These are phyloP conservation scores for Geotrichum ghanense DNA, from an alignment of 805 yeast species.

Conservation along the genomic window DNA sequence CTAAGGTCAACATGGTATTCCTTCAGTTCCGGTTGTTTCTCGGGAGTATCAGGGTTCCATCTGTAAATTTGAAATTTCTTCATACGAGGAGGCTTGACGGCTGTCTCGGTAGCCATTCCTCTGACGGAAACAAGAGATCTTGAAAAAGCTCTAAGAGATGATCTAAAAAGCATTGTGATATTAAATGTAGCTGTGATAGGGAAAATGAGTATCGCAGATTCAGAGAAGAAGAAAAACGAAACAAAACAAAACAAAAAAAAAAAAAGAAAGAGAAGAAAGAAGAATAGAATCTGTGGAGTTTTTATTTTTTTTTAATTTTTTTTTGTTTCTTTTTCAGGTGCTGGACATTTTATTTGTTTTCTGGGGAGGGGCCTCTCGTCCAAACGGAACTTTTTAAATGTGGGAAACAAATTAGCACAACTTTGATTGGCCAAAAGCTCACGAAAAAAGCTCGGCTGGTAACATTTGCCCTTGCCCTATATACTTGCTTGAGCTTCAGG, in stretches of 20 bases:
- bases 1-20: conserved; percentile 76
- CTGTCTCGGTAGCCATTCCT: conserved; percentile 28
- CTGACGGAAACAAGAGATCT: conserved; percentile 1
- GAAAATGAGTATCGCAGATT: no score
- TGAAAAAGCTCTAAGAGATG: background rate
- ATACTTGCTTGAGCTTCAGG: background rate
- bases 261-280: background rate
- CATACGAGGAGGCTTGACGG: conserved; percentile 43
- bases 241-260: no score
- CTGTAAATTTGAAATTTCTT: conserved; percentile 90
- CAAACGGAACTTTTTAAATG: conserved; percentile 1
- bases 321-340: no score
- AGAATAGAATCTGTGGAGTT: background rate
- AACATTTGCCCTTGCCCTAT: background rate
- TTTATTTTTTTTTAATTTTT: no score
- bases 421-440: background rate
- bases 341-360: no score
- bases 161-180: background rate
- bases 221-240: no score
- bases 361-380: background rate
- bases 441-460: background rate
- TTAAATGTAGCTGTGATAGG: no score
- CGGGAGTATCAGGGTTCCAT: conserved; percentile 97
- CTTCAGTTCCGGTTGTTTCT: conserved; percentile 78
- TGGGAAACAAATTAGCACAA: background rate